These are phyloP conservation scores for Gentiana macrophylla DNA, from an alignment of 257 asterid genomes.

Conservation along the genomic window DNA sequence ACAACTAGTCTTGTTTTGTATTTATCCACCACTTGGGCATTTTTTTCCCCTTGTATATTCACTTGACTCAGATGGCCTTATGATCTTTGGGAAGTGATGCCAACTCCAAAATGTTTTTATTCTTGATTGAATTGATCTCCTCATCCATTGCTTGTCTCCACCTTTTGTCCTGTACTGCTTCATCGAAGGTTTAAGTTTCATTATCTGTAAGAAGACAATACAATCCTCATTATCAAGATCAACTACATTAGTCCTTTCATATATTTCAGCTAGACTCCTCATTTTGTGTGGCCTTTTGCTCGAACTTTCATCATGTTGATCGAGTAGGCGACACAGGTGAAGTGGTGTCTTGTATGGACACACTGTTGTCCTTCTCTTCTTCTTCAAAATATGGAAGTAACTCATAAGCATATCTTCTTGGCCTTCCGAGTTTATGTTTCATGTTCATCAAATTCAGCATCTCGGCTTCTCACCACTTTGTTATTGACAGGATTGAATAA, in stretches of 20 bases:
- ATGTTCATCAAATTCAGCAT: slow-evolving; percentile 6
- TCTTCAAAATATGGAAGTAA: not conserved
- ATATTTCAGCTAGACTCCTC: not conserved
- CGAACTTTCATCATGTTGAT: not conserved
- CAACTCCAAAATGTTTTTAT: no score
- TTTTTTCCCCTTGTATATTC: no score
- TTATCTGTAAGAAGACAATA: no score
- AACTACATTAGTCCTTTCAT: not conserved
- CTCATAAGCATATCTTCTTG: not conserved
- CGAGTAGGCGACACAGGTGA: not conserved
- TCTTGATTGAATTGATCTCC: no score
- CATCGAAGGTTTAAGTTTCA: no score
- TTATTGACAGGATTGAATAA: not conserved
- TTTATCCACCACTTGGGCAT: no score
- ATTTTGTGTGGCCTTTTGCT: not conserved
- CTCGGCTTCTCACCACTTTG: not conserved
- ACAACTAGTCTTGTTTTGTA: no score
- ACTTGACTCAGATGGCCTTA: no score
- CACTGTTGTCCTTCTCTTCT: not conserved
- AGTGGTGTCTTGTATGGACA: not conserved
- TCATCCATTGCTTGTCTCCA: no score
- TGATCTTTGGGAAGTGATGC: no score
- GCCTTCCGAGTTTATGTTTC: not conserved
- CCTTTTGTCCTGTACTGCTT: no score
- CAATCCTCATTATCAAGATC: slow-evolving; percentile 4